Evolutionary conservation across 176 grass and related monocot genomes (phyloP).

Genomic region (Zizania latifolia): DNA sequence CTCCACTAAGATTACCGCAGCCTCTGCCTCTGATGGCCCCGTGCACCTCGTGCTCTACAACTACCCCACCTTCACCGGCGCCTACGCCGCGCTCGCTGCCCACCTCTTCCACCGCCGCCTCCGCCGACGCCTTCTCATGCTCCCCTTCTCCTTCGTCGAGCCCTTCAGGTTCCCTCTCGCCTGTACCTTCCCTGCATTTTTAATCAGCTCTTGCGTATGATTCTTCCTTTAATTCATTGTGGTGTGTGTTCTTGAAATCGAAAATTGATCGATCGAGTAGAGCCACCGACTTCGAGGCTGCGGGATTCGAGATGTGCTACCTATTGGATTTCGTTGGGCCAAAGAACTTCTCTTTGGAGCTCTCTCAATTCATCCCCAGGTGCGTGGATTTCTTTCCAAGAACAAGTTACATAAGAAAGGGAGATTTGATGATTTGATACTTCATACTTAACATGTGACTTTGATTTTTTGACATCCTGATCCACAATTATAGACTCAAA

Average conservation of each 20-base stretch:
- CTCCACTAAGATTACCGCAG: background rate
- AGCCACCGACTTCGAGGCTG: slow-evolving; percentile 49
- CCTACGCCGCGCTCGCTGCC: slow-evolving; percentile 69
- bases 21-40: background rate
- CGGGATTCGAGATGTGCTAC: slow-evolving; percentile 61
- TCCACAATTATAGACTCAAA: too few relatives aligned
- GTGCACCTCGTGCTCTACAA: slow-evolving; percentile 70
- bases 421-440: too few relatives aligned
- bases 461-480: too few relatives aligned
- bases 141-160: slow-evolving; percentile 78
- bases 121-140: slow-evolving; percentile 38
- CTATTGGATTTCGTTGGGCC: slow-evolving; percentile 89
- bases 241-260: slow-evolving; percentile 7
- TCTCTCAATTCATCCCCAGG: slow-evolving; percentile 58
- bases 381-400: slow-evolving; percentile 5
- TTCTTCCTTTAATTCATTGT: background rate
- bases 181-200: background rate
- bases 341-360: slow-evolving; percentile 49
- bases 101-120: slow-evolving; percentile 58
- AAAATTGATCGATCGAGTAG: slow-evolving; percentile 15
- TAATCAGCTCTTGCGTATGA: background rate
- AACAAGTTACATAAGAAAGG: slow-evolving; percentile 3
- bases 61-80: slow-evolving; percentile 83
- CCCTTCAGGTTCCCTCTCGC: slow-evolving; percentile 52
- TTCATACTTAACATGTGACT: too few relatives aligned